Conservation (phyloP, 1,139 yeast species). For the Yamadazyma diddensiae region DNA sequence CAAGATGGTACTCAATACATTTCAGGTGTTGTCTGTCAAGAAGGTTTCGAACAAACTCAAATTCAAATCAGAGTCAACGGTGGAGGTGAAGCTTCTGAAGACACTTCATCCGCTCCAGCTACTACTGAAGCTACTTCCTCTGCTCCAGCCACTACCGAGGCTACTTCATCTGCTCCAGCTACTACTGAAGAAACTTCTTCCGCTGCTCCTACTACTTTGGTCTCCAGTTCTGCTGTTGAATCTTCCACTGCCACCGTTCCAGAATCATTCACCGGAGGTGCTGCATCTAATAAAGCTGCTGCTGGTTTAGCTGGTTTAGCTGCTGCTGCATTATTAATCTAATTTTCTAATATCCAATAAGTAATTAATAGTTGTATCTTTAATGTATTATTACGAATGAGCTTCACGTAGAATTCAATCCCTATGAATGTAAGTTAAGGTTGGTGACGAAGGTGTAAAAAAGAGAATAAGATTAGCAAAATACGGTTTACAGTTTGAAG, state of each 20-base stretch:
- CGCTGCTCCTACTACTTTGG: slow-evolving; percentile 1
- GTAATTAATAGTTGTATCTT: too few relatives aligned
- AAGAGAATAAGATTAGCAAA: too few relatives aligned
- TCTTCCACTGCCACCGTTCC: slow-evolving; percentile 5
- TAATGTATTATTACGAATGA: too few relatives aligned
- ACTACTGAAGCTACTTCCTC: slow-evolving; percentile 3
- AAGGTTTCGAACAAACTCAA: slow-evolving; percentile 5
- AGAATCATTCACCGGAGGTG: slow-evolving; percentile 4
- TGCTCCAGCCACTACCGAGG: slow-evolving; percentile 4
- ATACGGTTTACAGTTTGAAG: too few relatives aligned
- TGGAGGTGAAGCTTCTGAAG: slow-evolving; percentile 3
- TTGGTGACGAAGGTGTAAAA: too few relatives aligned
- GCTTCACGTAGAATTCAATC: too few relatives aligned
- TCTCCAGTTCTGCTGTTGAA: slow-evolving; percentile 1
- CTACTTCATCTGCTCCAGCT: slow-evolving; percentile 6
- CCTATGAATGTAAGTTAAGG: too few relatives aligned
- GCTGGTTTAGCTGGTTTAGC: slow-evolving; percentile 17
- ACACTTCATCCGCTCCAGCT: slow-evolving; percentile 5
- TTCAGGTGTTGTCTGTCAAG: slow-evolving; percentile 10
- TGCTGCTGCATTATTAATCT: slow-evolving; percentile 4
- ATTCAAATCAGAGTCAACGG: slow-evolving; percentile 7
- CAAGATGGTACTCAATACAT: slow-evolving; percentile 4
- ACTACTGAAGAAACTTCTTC: slow-evolving; percentile 3
- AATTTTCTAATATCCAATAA: not conserved
- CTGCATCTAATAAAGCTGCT: slow-evolving; percentile 13